Evolutionary conservation across 2,329 filamentous ascomycete genomes (phyloP), one percentile per base, ranked within the genome.

Genomic region (Cercospora sesami): DNA sequence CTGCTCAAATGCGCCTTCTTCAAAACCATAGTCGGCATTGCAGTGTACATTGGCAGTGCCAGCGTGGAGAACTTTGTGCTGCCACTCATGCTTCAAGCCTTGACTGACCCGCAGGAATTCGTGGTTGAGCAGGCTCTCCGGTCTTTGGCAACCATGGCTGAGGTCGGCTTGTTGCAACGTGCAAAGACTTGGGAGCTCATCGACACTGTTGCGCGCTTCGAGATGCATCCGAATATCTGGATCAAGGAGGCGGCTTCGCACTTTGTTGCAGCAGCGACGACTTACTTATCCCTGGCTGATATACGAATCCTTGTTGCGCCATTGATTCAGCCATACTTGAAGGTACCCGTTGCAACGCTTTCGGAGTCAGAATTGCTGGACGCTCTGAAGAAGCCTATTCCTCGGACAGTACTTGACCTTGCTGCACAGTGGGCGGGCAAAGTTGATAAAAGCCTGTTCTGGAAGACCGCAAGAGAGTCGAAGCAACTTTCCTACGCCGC

Each of bases 1-100:
- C 93, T 93, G 78, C 82, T 99, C 33, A 97, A 97, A 79, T 97
- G 93, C 75, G 93, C 94, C 2, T 98, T 98, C 77, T 97, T 99
- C 75, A 94, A 97, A 76, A 92, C 93, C 0, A 93, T 98, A 28
- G 92, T 98, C 16, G 94, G 94, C 3, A 94, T 99, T 71, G 92
- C 94, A 4, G 88, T 92, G 1, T 97, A 97, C 73, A 87, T 98
- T 36, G 95, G 95, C 30, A 93, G 91, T 68, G 91, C 90, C 36
- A 96, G 90, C 73, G 82, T 99, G 33, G 95, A 99, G 79, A 93
- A 96, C 73, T 99, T 97, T 74, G 96, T 98, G 71, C 81, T 99
- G 28, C 95, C 96, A 0, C 84, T 99, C 14, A 97, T 99, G 93
- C 87, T 97, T 3, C 95, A 97, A 79, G 94, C 95, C 7, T 83